Base-by-base conservation (phyloP, 2,329 filamentous ascomycete genomes). In the Diaporthe caulivora region DNA sequence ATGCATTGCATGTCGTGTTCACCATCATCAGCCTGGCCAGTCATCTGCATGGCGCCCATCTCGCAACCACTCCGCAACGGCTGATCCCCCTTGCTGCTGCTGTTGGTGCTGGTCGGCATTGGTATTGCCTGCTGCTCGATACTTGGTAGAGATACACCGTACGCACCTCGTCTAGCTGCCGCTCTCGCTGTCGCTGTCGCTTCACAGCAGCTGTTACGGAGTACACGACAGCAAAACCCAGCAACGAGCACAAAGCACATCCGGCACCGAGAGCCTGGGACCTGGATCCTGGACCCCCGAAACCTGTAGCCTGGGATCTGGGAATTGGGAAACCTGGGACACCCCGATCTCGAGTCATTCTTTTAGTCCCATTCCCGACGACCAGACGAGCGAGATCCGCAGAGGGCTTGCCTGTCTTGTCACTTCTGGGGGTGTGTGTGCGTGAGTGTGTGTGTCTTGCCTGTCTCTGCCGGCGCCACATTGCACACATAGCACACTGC, bases 31-130 rank as follows among this genome's bases (percentile, higher is more conserved):
- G 17, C 10, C 62, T 53, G 62, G 62, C 62, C 47, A 37, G 62
- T 47, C n/a, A 29, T 67, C 62, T 67, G 62, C 62, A 67, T 67
- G 62, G 62, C 47, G 62, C 62, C 62, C 62, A 67, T 67, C 40
- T 53, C 62, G 62, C 62, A 51, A 40, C n/a, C 21, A 47, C 47
- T 53, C 47, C 29, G 62, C 44, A 67, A 67, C 44, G 62, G 62
- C 47, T 53, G 62, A 67, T 67, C 62, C 62, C 62, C 31, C 62
- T 53, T 21, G 47, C 47, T 67, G n/a, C 9, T 24, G 62, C 18
- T 49, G 26, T 29, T 31, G 55, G 34, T 60, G 11, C 18, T 18
- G 40, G 8, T 18, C 3, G 40, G 18, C 21, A 9, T 24, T 44
- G 40, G 24, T 29, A 17, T 24, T 26, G n/a, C 7, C 18, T 24